Conservation (phyloP, 2,329 filamentous ascomycete species). For the Neopestalotiopsis clavispora region DNA sequence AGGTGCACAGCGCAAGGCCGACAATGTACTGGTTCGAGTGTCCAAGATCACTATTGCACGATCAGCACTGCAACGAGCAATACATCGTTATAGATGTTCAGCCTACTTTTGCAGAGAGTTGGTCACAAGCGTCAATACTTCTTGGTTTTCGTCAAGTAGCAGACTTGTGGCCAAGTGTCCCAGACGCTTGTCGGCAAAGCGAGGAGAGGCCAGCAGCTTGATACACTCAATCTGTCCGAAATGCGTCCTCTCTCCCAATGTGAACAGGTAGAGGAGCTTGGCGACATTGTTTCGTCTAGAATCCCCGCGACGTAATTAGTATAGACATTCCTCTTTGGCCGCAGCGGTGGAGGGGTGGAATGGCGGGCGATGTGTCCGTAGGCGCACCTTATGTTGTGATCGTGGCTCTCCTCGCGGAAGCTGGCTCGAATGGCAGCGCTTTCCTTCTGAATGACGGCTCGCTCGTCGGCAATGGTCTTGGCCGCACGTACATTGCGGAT, state of each 20-base stretch:
- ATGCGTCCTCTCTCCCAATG: slow-evolving; percentile 93
- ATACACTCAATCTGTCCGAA: slow-evolving; percentile 99
- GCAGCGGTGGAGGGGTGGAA: background rate
- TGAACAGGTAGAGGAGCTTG: slow-evolving; percentile 97
- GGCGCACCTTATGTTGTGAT: slow-evolving; percentile 82
- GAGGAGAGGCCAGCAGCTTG: slow-evolving; percentile 93
- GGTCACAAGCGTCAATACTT: slow-evolving; percentile 94
- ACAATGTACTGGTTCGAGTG: slow-evolving; percentile 99
- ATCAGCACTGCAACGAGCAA: background rate
- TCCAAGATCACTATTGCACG: slow-evolving; percentile 77
- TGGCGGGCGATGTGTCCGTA: background rate
- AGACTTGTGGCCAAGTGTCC: slow-evolving; percentile 97
- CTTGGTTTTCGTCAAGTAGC: slow-evolving; percentile 96
- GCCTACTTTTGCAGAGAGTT: slow-evolving; percentile 95
- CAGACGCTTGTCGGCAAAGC: slow-evolving; percentile 95
- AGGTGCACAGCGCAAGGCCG: slow-evolving; percentile 90
- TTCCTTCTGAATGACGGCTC: slow-evolving; percentile 98
- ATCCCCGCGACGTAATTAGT: slow-evolving; percentile 23
- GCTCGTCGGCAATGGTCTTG: slow-evolving; percentile 98
- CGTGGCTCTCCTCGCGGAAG: slow-evolving; percentile 95
- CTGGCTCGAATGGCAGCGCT: slow-evolving; percentile 96
- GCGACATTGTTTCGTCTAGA: slow-evolving; percentile 95
- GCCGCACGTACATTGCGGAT: slow-evolving; percentile 98
- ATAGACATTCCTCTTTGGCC: background rate
- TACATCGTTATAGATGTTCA: background rate